phyloP scores from a whole-genome alignment of 163 green algal species.

The Chlamydomonas reinhardtii region DNA sequence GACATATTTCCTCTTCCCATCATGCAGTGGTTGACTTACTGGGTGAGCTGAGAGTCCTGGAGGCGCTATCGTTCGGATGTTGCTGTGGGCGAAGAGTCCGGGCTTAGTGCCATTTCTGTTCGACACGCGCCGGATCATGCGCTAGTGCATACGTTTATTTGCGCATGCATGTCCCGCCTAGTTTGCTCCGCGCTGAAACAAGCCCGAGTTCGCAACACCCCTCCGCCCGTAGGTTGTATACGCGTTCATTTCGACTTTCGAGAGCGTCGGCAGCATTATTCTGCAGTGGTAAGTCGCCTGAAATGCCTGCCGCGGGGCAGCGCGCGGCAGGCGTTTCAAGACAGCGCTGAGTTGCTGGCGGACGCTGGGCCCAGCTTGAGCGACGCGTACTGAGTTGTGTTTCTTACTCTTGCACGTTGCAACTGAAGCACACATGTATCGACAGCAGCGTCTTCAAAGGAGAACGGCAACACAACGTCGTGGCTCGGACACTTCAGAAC shows the following conservation, averaged over 20 bases:
- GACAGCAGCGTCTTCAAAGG: no score
- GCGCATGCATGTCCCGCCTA: no score
- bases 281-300: constrained; percentile 21
- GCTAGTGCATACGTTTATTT: no score
- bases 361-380: no score
- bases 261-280: not conserved
- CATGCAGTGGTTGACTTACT: constrained; percentile 45
- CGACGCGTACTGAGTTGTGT: no score
- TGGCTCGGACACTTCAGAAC: no score
- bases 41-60: not conserved
- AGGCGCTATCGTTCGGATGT: not conserved
- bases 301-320: no score
- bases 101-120: not conserved
- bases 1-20: not conserved
- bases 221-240: constrained; percentile 1
- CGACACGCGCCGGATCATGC: not conserved
- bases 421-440: no score
- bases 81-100: not conserved
- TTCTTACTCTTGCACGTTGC: no score
- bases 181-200: not conserved
- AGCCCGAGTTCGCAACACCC: not conserved
- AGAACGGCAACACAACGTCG: no score
- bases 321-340: no score
- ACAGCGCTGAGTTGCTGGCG: no score
- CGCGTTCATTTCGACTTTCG: constrained; percentile 9